A percentile compares a stretch with the other conserved stretches of the same genome.
Conservation (phyloP, 345 rosid genomes). For the Lepidium sativum region DNA sequence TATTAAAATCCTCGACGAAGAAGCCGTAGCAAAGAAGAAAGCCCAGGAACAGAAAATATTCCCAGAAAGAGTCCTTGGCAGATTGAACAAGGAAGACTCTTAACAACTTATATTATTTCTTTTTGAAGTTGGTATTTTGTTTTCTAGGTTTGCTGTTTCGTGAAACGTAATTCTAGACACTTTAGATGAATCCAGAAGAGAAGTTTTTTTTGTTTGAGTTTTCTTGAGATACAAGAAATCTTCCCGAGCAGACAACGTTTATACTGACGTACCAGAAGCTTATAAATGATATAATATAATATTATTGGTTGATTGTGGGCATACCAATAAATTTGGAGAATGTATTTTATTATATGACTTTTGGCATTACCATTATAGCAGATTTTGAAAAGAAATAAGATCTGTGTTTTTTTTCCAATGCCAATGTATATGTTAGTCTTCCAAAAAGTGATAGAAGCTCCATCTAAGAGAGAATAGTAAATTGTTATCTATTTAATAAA, state of each 20-base stretch:
- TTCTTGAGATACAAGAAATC: constrained; percentile 5
- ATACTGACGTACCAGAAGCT: background rate
- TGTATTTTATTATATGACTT: background rate
- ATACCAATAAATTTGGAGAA: background rate
- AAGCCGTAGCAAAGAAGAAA: constrained; percentile 64
- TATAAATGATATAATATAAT: background rate
- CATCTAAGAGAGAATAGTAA: no score
- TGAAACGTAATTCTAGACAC: background rate
- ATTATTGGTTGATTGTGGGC: constrained; percentile 7
- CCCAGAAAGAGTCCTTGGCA: constrained; percentile 34
- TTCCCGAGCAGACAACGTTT: background rate
- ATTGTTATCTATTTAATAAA: no score
- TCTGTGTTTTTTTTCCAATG: no score
- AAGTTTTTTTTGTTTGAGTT: background rate
- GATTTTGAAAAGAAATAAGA: no score
- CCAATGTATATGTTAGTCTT: no score
- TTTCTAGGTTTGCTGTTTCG: background rate
- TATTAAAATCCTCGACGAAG: constrained; percentile 72
- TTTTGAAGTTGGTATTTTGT: background rate
- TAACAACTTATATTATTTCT: constrained; percentile 11
- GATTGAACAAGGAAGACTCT: constrained; percentile 59
- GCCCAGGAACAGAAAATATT: constrained; percentile 51
- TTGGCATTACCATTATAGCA: background rate
- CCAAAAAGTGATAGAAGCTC: no score
- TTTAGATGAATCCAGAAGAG: background rate